phyloP scores from a whole-genome alignment of 768 basidiomycete species.

The Porphyrellus cyaneotinctus region DNA sequence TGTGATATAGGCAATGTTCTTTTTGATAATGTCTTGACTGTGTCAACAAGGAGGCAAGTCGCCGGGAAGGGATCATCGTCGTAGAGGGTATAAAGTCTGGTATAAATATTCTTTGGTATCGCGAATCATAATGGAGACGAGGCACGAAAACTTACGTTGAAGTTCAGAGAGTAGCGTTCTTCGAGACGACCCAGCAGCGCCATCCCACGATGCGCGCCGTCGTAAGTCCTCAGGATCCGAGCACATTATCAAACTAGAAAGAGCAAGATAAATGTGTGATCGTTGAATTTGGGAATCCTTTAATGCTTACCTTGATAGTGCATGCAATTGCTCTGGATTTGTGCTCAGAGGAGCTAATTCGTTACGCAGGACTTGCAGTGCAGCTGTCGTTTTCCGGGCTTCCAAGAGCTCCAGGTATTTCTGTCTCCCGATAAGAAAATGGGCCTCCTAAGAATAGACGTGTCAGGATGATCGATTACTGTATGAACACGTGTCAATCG shows the following conservation, averaged over 20 bases:
- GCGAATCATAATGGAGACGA: not conserved
- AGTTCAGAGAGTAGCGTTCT: conserved; percentile 69
- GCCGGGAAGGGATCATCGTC: conserved; percentile 88
- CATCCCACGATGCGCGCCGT: conserved; percentile 84
- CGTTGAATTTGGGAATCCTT: conserved; percentile 6
- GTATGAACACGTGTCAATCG: conserved; percentile 27
- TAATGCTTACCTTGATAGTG: conserved; percentile 72
- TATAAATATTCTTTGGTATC: not conserved
- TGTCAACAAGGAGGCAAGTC: conserved; percentile 78
- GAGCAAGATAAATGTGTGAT: conserved; percentile 15
- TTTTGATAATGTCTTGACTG: conserved; percentile 83
- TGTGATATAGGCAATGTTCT: conserved; percentile 83
- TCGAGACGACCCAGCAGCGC: conserved; percentile 76
- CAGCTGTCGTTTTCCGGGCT: conserved; percentile 69
- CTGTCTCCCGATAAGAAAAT: conserved; percentile 88
- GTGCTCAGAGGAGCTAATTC: conserved; percentile 82
- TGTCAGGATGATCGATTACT: conserved; percentile 16
- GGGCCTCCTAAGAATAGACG: conserved; percentile 56
- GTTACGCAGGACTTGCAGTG: conserved; percentile 79
- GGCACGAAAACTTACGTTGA: conserved; percentile 56
- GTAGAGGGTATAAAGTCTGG: conserved; percentile 86
- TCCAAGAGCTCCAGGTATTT: conserved; percentile 95
- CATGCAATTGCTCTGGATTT: conserved; percentile 78
- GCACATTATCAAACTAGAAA: conserved; percentile 84
- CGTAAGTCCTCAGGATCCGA: conserved; percentile 78